Percentiles rank a stretch among this genome's conserved stretches.
Evolutionary conservation across 2,329 filamentous ascomycete genomes (phyloP).

Genomic region (Tolypocladium nubicola): DNA sequence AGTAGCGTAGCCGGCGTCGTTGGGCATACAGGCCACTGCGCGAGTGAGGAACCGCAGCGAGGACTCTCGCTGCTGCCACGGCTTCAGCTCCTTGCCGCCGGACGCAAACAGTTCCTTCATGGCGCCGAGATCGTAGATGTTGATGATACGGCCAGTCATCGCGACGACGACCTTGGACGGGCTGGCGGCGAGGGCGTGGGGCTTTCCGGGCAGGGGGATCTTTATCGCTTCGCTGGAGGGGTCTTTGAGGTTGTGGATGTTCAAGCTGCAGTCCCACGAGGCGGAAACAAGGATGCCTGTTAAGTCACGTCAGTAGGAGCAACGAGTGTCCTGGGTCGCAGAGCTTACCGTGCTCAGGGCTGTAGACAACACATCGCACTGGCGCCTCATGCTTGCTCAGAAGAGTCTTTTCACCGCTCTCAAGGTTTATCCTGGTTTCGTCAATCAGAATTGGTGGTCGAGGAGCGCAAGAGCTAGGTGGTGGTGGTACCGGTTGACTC

Average conservation of each 20-base stretch:
- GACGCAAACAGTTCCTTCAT: slow-evolving; percentile 44
- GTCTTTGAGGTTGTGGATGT: slow-evolving; percentile 60
- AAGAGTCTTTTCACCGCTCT: slow-evolving; percentile 59
- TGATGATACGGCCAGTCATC: slow-evolving; percentile 86
- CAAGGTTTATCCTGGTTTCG: slow-evolving; percentile 49
- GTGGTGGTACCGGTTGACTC: slow-evolving; percentile 56
- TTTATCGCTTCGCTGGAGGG: slow-evolving; percentile 45
- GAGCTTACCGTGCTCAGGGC: slow-evolving; percentile 54
- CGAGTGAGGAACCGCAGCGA: slow-evolving; percentile 94
- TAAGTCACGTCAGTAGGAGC: slow-evolving; percentile 6
- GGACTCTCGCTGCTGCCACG: slow-evolving; percentile 89
- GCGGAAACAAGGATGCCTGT: slow-evolving; percentile 70
- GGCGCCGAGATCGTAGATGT: slow-evolving; percentile 81
- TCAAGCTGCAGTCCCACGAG: slow-evolving; percentile 87
- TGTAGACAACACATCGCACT: slow-evolving; percentile 78
- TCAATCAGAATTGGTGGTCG: neutral
- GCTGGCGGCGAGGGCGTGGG: slow-evolving; percentile 74
- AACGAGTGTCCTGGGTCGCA: neutral
- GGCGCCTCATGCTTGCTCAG: slow-evolving; percentile 70
- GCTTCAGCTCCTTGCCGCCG: slow-evolving; percentile 45
- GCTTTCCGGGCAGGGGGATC: slow-evolving; percentile 71
- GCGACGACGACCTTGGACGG: slow-evolving; percentile 80
- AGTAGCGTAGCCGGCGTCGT: slow-evolving; percentile 86
- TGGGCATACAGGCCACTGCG: slow-evolving; percentile 90
- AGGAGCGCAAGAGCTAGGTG: neutral